Evolutionary conservation across 1,284 basidiomycete genomes (phyloP).

Genomic region (Ceratobasidium sp.): DNA sequence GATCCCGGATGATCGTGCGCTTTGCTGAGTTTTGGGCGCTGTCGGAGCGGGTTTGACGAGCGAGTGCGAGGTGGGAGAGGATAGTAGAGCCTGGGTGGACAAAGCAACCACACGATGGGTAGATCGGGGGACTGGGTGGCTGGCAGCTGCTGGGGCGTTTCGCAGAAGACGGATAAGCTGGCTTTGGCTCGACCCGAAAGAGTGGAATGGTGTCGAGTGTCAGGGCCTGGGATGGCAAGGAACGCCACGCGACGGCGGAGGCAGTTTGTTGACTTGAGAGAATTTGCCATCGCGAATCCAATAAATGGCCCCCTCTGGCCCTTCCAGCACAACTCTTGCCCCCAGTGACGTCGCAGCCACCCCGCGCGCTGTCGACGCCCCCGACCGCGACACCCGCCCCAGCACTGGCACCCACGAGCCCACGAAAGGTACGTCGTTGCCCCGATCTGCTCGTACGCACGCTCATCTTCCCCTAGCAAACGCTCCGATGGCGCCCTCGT

Average conservation of each 20-base stretch:
- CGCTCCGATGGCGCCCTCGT: constrained; percentile 34
- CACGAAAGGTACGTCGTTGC: background rate
- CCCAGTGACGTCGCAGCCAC: constrained; percentile 14
- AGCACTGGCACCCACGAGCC: too few relatives aligned
- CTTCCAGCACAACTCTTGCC: background rate
- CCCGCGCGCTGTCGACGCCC: too few relatives aligned
- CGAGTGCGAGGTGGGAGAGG: too few relatives aligned
- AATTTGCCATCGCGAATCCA: constrained; percentile 20
- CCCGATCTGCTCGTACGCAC: too few relatives aligned
- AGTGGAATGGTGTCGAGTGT: constrained; percentile 13
- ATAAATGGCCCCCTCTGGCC: constrained; percentile 22
- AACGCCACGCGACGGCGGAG: constrained; percentile 34
- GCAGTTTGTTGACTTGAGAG: constrained; percentile 39
- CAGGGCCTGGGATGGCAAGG: background rate
- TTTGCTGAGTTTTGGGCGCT: background rate
- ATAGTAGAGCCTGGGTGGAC: too few relatives aligned
- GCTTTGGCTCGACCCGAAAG: constrained; percentile 40
- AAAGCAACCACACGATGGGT: too few relatives aligned
- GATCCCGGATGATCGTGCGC: constrained; percentile 21
- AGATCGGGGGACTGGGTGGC: too few relatives aligned
- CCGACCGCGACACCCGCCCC: too few relatives aligned
- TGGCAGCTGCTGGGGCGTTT: background rate
- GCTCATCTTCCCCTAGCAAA: background rate
- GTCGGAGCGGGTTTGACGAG: background rate
- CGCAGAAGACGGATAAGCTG: constrained; percentile 23